Base-by-base conservation (phyloP, 1,284 basidiomycete genomes). In the Veloboletus limbatus region DNA sequence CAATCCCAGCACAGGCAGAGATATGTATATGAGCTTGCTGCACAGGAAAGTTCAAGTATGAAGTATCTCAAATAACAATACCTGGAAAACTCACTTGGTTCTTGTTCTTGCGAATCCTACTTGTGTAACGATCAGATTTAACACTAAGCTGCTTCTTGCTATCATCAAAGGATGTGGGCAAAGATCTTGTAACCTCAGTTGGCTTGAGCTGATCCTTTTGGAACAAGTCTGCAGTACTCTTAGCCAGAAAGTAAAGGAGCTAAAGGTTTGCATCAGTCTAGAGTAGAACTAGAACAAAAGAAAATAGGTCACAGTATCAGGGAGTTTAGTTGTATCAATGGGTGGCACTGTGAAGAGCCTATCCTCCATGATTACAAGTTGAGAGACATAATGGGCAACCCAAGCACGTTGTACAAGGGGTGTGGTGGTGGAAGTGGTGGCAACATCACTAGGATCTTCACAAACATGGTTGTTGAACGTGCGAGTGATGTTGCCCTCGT, bases 401-500 rank as follows among this genome's bases (percentile, higher is more conserved):
- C 81, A 83, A 1, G 81, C 79, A 1, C 78, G 69, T 43, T 68
- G 71, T 14, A 69, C 71, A 8, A 79, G 67, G 9, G 60, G 63
- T 3, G 57, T 59, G 3, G 53, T 58, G 7, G 40, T 37, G 6
- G 37, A 20, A 3, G 25, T 7, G 10, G 11, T 17, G 16, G 34
- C 13, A 13, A 47, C 34, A 2, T 54, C 47, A 1, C 32, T 13
- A 0, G 47, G 17, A 24, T 14, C 69, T 51, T 56, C 31, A 39
- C 73, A 77, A 3, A 66, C 49, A 0, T 66, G 61, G 11, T 69
- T 57, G 1, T 63, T 49, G 54, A 84, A 83, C 0, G 64, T 59
- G 4, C 42, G 53, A 0, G 37, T 53, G 40, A 83, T 61, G 45
- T 81, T 82, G 2, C 63, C 56, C 7, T 69, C 52, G 26, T 42